These are phyloP conservation scores for Xylaria sp. DNA, from an alignment of 2,329 filamentous ascomycete species.

Conservation along the genomic window DNA sequence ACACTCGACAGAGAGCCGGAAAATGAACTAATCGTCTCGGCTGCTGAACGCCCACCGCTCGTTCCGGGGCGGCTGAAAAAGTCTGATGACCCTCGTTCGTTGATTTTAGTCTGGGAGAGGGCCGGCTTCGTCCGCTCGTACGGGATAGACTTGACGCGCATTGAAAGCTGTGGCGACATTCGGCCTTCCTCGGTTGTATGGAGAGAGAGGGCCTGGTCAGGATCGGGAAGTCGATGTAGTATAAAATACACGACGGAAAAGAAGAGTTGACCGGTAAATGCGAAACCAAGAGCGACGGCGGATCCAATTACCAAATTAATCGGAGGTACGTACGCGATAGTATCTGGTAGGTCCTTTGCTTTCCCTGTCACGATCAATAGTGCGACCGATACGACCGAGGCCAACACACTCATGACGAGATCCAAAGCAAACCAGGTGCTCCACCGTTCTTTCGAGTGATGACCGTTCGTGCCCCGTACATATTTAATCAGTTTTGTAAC, in stretches of 20 bases:
- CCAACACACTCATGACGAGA: slow-evolving; percentile 54
- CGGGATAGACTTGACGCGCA: slow-evolving; percentile 62
- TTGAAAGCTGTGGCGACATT: slow-evolving; percentile 44
- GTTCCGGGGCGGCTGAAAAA: slow-evolving; percentile 58
- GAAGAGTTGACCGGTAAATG: slow-evolving; percentile 59
- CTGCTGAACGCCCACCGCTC: slow-evolving; percentile 56
- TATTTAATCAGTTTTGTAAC: slow-evolving; percentile 49
- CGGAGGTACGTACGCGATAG: slow-evolving; percentile 49
- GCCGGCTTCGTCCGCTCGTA: slow-evolving; percentile 58
- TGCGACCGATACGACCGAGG: slow-evolving; percentile 57
- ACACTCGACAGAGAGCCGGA: slow-evolving; percentile 60
- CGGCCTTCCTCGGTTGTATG: slow-evolving; percentile 50
- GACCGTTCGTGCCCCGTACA: slow-evolving; percentile 42
- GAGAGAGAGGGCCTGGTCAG: slow-evolving; percentile 46
- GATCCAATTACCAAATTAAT: slow-evolving; percentile 56
- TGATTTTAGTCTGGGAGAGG: slow-evolving; percentile 48
- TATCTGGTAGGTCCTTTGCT: slow-evolving; percentile 44
- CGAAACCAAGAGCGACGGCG: slow-evolving; percentile 57
- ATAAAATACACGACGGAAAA: slow-evolving; percentile 61
- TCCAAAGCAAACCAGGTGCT: slow-evolving; percentile 51
- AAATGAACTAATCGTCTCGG: slow-evolving; percentile 60
- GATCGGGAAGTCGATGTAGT: slow-evolving; percentile 49
- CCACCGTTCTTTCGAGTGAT: slow-evolving; percentile 42
- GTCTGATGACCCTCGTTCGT: slow-evolving; percentile 51
- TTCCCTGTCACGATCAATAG: slow-evolving; percentile 56